A percentile compares a stretch with the other conserved stretches of the same genome.
These are phyloP conservation scores for Ustilago xerochloae DNA, from an alignment of 1,284 basidiomycete species.

Conservation along the genomic window DNA sequence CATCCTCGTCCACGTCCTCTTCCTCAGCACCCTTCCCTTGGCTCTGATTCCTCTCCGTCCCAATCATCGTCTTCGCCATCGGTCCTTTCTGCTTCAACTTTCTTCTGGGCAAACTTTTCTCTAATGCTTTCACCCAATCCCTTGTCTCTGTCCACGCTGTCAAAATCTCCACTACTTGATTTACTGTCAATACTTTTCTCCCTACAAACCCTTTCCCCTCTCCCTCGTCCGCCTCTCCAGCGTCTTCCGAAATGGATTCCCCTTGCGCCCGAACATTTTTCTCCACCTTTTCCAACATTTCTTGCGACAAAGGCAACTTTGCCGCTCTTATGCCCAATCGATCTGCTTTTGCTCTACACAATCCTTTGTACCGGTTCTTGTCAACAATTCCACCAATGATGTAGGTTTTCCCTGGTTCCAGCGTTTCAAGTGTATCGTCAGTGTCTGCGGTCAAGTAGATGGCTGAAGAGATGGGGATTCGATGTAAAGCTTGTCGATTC, in stretches of 20 bases:
- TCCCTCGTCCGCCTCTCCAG: not conserved
- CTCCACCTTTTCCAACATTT: conserved; percentile 72
- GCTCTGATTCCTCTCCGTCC: not conserved
- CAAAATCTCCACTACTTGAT: conserved; percentile 92
- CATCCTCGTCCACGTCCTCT: conserved; percentile 4
- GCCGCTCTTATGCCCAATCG: conserved; percentile 82
- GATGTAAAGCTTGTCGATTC: conserved; percentile 15
- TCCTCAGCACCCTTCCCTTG: not conserved
- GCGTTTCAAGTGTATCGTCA: conserved; percentile 80
- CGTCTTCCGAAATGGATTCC: conserved; percentile 25
- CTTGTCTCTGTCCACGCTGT: conserved; percentile 77
- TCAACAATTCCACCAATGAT: conserved; percentile 97
- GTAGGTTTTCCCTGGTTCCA: conserved; percentile 87
- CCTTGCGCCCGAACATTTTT: conserved; percentile 22
- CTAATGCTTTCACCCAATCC: conserved; percentile 70
- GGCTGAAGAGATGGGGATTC: conserved; percentile 70
- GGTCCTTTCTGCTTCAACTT: conserved; percentile 34
- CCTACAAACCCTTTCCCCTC: conserved; percentile 29
- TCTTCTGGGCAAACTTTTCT: conserved; percentile 33
- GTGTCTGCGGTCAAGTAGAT: conserved; percentile 97
- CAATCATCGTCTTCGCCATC: not conserved
- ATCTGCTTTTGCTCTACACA: conserved; percentile 88
- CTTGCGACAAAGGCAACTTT: conserved; percentile 81
- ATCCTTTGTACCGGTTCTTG: conserved; percentile 89
- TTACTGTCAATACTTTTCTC: conserved; percentile 94